A percentile compares a stretch with the other conserved stretches of the same genome.
phyloP scores from a whole-genome alignment of 495 filamentous ascomycete genomes.

The Polyplosphaeria fusca region DNA sequence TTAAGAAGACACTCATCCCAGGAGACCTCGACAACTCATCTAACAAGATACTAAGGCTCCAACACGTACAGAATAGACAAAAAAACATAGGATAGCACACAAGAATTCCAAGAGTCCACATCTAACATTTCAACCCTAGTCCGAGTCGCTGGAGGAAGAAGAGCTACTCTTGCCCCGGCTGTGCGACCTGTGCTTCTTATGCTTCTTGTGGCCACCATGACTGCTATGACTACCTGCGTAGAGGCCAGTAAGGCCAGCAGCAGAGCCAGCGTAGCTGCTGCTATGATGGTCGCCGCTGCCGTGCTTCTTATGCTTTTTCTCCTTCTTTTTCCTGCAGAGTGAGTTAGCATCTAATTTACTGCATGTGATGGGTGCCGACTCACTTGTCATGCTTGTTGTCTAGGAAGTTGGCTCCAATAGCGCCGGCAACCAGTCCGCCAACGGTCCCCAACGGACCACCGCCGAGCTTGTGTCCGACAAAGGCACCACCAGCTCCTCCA shows the following conservation, averaged over 20 bases:
- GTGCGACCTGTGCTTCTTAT: slow-evolving; percentile 33
- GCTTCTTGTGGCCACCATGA: slow-evolving; percentile 21
- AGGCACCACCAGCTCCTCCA: slow-evolving; percentile 53
- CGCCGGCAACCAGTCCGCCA: slow-evolving; percentile 52
- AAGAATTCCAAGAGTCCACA: background rate
- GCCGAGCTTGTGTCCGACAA: slow-evolving; percentile 50
- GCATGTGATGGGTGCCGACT: background rate
- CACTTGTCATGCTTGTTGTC: slow-evolving; percentile 45
- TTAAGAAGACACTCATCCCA: too few species aligned
- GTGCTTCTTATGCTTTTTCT: slow-evolving; percentile 36
- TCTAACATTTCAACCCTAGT: slow-evolving; percentile 9
- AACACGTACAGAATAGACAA: background rate
- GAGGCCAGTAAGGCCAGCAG: slow-evolving; percentile 30
- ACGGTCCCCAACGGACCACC: slow-evolving; percentile 51
- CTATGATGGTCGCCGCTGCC: slow-evolving; percentile 20
- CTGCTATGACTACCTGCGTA: slow-evolving; percentile 33
- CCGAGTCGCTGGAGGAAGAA: slow-evolving; percentile 32
- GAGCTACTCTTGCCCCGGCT: slow-evolving; percentile 25
- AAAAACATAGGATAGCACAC: slow-evolving; percentile 2
- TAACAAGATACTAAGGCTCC: too few species aligned
- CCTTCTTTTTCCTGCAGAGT: slow-evolving; percentile 28
- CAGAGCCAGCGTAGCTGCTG: slow-evolving; percentile 17
- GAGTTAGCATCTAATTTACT: background rate
- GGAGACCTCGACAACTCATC: too few species aligned
- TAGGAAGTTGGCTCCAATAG: slow-evolving; percentile 55